Percentiles rank a stretch among this genome's conserved stretches.
These are phyloP conservation scores for Ustilago loliicola DNA, from an alignment of 1,284 basidiomycete genomes.

Conservation along the genomic window DNA sequence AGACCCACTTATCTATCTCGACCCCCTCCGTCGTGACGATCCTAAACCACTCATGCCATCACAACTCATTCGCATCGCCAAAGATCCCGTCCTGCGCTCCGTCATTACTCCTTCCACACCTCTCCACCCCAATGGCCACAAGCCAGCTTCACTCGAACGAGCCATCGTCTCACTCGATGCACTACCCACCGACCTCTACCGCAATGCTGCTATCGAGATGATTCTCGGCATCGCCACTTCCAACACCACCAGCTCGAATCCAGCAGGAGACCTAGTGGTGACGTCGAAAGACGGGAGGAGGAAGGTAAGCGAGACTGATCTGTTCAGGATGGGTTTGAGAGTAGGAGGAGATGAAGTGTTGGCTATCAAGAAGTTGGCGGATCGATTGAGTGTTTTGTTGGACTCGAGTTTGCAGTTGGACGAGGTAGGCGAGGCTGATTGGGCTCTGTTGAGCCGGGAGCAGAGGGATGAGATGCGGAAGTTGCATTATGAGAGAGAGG, in stretches of 20 bases:
- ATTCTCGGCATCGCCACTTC: slow-evolving; percentile 64
- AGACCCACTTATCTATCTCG: slow-evolving; percentile 67
- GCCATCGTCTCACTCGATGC: slow-evolving; percentile 63
- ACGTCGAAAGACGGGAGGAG: slow-evolving; percentile 31
- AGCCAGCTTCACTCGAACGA: slow-evolving; percentile 46
- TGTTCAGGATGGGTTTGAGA: slow-evolving; percentile 66
- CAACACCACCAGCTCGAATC: slow-evolving; percentile 30
- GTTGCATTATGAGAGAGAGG: slow-evolving; percentile 47
- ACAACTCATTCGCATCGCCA: slow-evolving; percentile 61
- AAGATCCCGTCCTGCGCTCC: slow-evolving; percentile 56
- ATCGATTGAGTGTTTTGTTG: slow-evolving; percentile 54
- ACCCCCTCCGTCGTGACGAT: slow-evolving; percentile 66
- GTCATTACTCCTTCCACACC: slow-evolving; percentile 51
- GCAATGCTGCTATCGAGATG: slow-evolving; percentile 66
- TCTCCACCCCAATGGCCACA: slow-evolving; percentile 52
- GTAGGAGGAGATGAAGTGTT: slow-evolving; percentile 62
- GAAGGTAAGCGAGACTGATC: slow-evolving; percentile 64
- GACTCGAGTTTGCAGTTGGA: slow-evolving; percentile 45
- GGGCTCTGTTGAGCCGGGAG: slow-evolving; percentile 25
- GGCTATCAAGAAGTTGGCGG: slow-evolving; percentile 61
- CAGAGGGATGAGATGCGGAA: slow-evolving; percentile 49
- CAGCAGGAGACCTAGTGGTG: slow-evolving; percentile 25
- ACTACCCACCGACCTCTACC: slow-evolving; percentile 62
- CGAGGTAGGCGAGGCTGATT: slow-evolving; percentile 48
- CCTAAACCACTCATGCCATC: slow-evolving; percentile 62